Percentiles rank a stretch among this genome's conserved stretches.
Evolutionary conservation across 2,329 filamentous ascomycete species (phyloP).

Genomic region (Diplodia seriata): DNA sequence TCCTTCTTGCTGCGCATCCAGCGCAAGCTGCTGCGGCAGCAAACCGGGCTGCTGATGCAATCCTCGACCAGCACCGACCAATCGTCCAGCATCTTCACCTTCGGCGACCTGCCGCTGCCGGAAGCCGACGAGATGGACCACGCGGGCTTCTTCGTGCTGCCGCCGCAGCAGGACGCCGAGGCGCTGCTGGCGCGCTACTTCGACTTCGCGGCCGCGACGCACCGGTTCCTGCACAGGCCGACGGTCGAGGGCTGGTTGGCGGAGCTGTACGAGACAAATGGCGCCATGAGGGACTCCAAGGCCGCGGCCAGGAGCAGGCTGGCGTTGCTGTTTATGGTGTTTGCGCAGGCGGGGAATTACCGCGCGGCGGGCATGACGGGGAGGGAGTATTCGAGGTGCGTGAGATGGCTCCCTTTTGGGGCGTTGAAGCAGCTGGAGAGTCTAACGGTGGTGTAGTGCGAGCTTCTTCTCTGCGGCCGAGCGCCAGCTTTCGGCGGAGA

Average conservation of each 20-base stretch:
- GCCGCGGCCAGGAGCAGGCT: slow-evolving; percentile 43
- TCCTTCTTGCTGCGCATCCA: slow-evolving; percentile 60
- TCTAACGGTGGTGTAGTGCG: slow-evolving; percentile 46
- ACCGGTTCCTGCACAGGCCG: slow-evolving; percentile 64
- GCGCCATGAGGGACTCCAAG: slow-evolving; percentile 36
- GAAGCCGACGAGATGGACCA: slow-evolving; percentile 47
- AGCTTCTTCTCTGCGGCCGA: slow-evolving; percentile 56
- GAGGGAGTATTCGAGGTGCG: slow-evolving; percentile 17
- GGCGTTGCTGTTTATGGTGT: slow-evolving; percentile 44
- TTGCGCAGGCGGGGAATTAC: slow-evolving; percentile 45
- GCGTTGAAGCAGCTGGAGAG: background rate
- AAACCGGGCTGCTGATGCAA: slow-evolving; percentile 34
- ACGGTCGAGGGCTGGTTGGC: slow-evolving; percentile 58
- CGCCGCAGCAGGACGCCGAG: slow-evolving; percentile 50
- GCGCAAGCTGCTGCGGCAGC: slow-evolving; percentile 54
- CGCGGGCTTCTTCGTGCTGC: slow-evolving; percentile 38
- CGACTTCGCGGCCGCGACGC: slow-evolving; percentile 67
- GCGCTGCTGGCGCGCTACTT: slow-evolving; percentile 63
- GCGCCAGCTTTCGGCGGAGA: slow-evolving; percentile 56
- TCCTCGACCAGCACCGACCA: slow-evolving; percentile 42
- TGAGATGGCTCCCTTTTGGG: background rate
- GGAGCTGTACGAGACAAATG: slow-evolving; percentile 36
- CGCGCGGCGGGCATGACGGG: slow-evolving; percentile 1
- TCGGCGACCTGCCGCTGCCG: slow-evolving; percentile 58
- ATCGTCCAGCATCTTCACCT: slow-evolving; percentile 56